phyloP scores from a whole-genome alignment of 2,329 filamentous ascomycete species.

The Botryotinia convoluta region DNA sequence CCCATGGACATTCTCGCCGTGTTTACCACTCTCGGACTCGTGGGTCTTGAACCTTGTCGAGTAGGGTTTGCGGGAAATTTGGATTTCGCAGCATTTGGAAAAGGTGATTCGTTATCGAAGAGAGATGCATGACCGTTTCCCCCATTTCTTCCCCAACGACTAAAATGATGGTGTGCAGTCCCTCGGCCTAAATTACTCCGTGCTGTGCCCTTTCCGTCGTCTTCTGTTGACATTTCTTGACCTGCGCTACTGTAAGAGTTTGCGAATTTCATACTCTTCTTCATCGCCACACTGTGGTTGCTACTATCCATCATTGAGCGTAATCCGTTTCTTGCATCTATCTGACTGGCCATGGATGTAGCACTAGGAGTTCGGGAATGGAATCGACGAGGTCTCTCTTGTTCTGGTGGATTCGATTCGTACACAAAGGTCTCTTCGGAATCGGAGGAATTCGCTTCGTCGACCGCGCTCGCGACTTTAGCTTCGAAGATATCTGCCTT shows the following conservation, averaged over 20 bases:
- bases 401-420: constrained; percentile 87
- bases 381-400: constrained; percentile 61
- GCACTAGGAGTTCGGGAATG: constrained; percentile 94
- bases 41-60: constrained; percentile 63
- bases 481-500: constrained; percentile 98
- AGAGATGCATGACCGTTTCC: constrained; percentile 67
- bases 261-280: constrained; percentile 79
- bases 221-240: constrained; percentile 50
- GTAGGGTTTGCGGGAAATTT: constrained; percentile 59
- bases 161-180: constrained; percentile 72
- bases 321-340: constrained; percentile 50
- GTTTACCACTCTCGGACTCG: constrained; percentile 62
- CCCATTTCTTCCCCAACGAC: constrained; percentile 70
- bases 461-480: constrained; percentile 91
- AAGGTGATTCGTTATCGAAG: constrained; percentile 76
- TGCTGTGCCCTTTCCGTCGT: constrained; percentile 63
- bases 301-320: constrained; percentile 47
- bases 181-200: constrained; percentile 60
- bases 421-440: constrained; percentile 99
- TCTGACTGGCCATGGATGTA: constrained; percentile 75
- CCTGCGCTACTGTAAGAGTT: constrained; percentile 66
- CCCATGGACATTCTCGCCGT: constrained; percentile 25
- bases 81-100: constrained; percentile 62
- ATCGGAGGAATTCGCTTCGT: constrained; percentile 93
- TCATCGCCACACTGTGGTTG: background rate